A percentile compares a stretch with the other conserved stretches of the same genome.
These are phyloP conservation scores for Paecilomyces dactylethromorphus DNA, from an alignment of 2,329 filamentous ascomycete genomes.

Conservation along the genomic window DNA sequence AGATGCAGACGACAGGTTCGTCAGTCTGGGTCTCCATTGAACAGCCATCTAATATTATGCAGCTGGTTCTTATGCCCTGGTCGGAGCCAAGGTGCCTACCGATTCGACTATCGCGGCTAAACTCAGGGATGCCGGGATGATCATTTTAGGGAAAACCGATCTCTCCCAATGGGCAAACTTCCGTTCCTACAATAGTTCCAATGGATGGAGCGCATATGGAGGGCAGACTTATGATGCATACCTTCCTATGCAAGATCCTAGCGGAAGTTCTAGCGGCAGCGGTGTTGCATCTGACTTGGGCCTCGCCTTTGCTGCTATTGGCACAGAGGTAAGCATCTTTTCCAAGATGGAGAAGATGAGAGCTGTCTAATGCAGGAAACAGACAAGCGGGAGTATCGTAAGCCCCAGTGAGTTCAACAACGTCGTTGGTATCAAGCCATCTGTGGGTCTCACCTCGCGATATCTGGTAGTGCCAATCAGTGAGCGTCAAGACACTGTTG, in stretches of 20 bases:
- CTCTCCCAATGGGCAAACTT: slow-evolving; percentile 61
- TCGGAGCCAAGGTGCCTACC: slow-evolving; percentile 50
- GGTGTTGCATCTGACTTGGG: slow-evolving; percentile 55
- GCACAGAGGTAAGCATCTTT: slow-evolving; percentile 45
- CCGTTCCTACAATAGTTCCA: slow-evolving; percentile 47
- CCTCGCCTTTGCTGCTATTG: slow-evolving; percentile 52
- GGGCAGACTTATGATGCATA: slow-evolving; percentile 59
- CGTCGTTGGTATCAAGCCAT: slow-evolving; percentile 62
- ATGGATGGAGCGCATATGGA: slow-evolving; percentile 60
- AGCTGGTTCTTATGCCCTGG: slow-evolving; percentile 57
- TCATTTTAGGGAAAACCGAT: slow-evolving; percentile 62
- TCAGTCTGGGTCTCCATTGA: not conserved
- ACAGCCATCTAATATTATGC: not conserved
- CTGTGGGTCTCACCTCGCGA: slow-evolving; percentile 56
- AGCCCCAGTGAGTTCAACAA: slow-evolving; percentile 51
- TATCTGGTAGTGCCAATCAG: slow-evolving; percentile 59
- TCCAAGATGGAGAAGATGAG: not conserved
- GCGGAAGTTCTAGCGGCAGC: slow-evolving; percentile 56
- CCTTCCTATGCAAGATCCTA: slow-evolving; percentile 55
- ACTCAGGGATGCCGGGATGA: slow-evolving; percentile 53
- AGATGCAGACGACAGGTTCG: slow-evolving; percentile 53
- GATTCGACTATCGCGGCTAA: slow-evolving; percentile 57
- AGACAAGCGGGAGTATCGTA: slow-evolving; percentile 58
- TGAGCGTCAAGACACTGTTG: slow-evolving; percentile 51
- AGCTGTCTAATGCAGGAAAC: slow-evolving; percentile 9